A percentile compares a stretch with the other conserved stretches of the same genome.
Evolutionary conservation across 202 grass and related monocot species (phyloP).

Genomic region (Panicum hallii): DNA sequence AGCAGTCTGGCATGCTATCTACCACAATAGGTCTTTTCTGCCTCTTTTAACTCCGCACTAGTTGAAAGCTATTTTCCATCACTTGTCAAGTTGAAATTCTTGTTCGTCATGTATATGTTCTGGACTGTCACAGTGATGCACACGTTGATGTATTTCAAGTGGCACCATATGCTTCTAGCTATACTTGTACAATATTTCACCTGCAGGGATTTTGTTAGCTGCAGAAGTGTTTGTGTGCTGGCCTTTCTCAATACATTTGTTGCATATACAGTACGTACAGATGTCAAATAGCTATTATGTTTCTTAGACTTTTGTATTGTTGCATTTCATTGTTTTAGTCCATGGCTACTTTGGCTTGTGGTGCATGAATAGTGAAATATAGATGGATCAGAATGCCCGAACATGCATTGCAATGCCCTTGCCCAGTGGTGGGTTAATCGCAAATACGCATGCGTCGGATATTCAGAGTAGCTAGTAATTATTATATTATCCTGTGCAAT

Average conservation of each 20-base stretch:
- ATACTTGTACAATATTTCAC: neutral
- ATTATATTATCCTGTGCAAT: neutral
- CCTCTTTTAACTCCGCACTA: neutral
- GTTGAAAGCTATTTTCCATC: neutral
- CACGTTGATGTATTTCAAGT: neutral
- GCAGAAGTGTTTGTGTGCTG: neutral
- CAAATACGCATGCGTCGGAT: neutral
- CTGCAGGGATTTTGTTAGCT: neutral
- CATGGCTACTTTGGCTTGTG: neutral
- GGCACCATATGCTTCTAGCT: neutral
- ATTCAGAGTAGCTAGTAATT: constrained; percentile 25
- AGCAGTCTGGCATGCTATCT: constrained; percentile 57
- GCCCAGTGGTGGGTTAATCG: neutral
- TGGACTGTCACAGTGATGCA: neutral
- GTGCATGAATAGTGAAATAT: neutral
- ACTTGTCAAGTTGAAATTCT: neutral
- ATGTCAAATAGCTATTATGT: constrained; percentile 8
- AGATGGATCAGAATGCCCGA: neutral
- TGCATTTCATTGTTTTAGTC: neutral
- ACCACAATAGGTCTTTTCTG: constrained; percentile 34
- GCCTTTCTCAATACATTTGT: constrained; percentile 2
- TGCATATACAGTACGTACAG: neutral
- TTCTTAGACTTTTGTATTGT: constrained; percentile 5
- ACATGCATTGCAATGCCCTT: constrained; percentile 7
- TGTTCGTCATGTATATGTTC: neutral